Evolutionary conservation across 1,284 basidiomycete genomes (phyloP), one percentile per base, ranked within the genome.

Genomic region (Neonothopanus nambi): DNA sequence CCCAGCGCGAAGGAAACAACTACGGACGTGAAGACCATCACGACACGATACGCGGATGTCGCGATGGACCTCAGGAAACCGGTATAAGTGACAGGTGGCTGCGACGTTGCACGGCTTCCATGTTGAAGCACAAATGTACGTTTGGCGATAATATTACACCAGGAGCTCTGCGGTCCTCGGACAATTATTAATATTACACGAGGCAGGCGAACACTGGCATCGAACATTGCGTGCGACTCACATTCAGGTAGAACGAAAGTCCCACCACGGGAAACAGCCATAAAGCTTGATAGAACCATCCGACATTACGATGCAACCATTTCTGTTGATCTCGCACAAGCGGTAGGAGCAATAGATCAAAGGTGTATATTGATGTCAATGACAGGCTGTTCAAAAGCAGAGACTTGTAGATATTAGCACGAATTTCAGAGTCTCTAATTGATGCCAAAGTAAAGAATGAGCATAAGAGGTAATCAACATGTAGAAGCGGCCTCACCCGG

Each of bases 21-120:
- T n/a, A 91, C 72, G 9, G 87, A 89, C 4, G 89, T 91, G 63
- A 82, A 71, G 13, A 91, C 81, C 85, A 93, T 91, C 56, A 92
- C 81, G 2, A 78, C 78, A 15, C 90, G 80, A 61, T 93, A 93
- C 5, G 87, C 87, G 7, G 87, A 89, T 8, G 85, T 85, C 7
- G 89, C 87, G 41, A 91, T 76, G 47, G 82, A 78, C 26, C 80
- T 87, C 52, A 92, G 72, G 69, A 91, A 76, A 11, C 87, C 87
- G 6, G 76, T 80, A 64, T 91, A 91, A 0, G 84, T 83, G 33
- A 75, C 67, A 15, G 80, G 70, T 58, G 73, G 79, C 47, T 71
- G 74, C 15, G 65, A 74, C 37, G 68, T 70, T 21, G 70, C 68
- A 49, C 79, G 79, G 28, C 75, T 75, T 13, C 88, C 89, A 59